A percentile compares a stretch with the other conserved stretches of the same genome.
Conservation (phyloP, 495 filamentous ascomycete genomes). For the Daldinia bambusicola region DNA sequence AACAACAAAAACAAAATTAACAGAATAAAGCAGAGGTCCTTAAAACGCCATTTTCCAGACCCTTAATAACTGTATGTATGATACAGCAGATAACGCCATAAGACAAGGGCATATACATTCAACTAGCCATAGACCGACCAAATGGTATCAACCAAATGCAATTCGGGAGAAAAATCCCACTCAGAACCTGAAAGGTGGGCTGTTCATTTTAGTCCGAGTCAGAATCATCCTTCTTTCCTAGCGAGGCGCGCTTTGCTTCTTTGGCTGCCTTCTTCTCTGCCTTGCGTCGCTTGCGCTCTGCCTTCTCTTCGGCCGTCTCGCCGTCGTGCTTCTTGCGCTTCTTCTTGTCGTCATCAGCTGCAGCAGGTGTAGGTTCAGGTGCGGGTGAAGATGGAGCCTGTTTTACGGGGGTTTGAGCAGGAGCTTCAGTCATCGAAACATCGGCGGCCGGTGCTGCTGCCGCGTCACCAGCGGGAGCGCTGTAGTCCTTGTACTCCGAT, state of each 20-base stretch:
- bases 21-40: slow-evolving; percentile 30
- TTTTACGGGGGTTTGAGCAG: slow-evolving; percentile 40
- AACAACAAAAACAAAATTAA: background rate
- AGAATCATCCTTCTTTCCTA: slow-evolving; percentile 48
- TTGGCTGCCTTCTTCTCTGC: slow-evolving; percentile 77
- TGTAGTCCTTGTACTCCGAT: slow-evolving; percentile 87
- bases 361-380: slow-evolving; percentile 52
- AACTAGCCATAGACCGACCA: slow-evolving; percentile 39
- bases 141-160: slow-evolving; percentile 47
- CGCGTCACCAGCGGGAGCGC: slow-evolving; percentile 54
- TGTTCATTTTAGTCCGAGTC: slow-evolving; percentile 44
- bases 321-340: slow-evolving; percentile 86
- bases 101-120: slow-evolving; percentile 36
- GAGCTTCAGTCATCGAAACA: slow-evolving; percentile 47
- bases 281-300: slow-evolving; percentile 79
- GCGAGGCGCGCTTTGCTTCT: slow-evolving; percentile 58
- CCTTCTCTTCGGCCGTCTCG: slow-evolving; percentile 79
- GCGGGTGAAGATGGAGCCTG: slow-evolving; percentile 49
- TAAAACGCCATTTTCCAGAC: slow-evolving; percentile 42
- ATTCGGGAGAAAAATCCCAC: slow-evolving; percentile 24
- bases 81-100: slow-evolving; percentile 42
- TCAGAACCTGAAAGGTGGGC: slow-evolving; percentile 6
- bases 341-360: slow-evolving; percentile 63
- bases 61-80: slow-evolving; percentile 42
- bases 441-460: slow-evolving; percentile 43